phyloP scores from a whole-genome alignment of 2,329 filamentous ascomycete species.

The Penicillium sp. region DNA sequence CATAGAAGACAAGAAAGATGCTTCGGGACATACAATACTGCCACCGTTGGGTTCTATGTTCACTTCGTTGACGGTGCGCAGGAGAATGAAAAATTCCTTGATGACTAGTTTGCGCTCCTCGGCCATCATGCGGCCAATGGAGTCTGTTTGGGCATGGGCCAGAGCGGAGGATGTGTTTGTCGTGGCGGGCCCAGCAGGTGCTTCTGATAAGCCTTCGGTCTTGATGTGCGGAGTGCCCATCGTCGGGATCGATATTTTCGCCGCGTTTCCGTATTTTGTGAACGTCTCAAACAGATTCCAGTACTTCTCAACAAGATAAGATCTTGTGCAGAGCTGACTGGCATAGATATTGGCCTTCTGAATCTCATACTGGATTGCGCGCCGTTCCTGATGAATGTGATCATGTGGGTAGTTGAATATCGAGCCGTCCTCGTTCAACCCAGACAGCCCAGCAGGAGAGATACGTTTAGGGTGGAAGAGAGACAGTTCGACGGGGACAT shows the following conservation, averaged over 20 bases:
- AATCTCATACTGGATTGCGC: slow-evolving; percentile 69
- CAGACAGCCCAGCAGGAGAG: slow-evolving; percentile 4
- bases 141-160: slow-evolving; percentile 40
- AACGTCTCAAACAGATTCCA: slow-evolving; percentile 68
- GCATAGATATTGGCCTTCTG: slow-evolving; percentile 88
- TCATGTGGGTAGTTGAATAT: slow-evolving; percentile 27
- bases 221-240: slow-evolving; percentile 13
- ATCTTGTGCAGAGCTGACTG: slow-evolving; percentile 73
- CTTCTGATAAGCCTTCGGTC: slow-evolving; percentile 16
- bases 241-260: slow-evolving; percentile 13
- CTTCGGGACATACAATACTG: slow-evolving; percentile 52
- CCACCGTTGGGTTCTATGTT: slow-evolving; percentile 72
- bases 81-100: slow-evolving; percentile 67
- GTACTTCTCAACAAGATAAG: slow-evolving; percentile 81
- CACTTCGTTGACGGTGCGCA: slow-evolving; percentile 72
- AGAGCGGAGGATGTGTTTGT: slow-evolving; percentile 23
- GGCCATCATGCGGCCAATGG: slow-evolving; percentile 60
- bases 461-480: slow-evolving; percentile 39
- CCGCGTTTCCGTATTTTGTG: slow-evolving; percentile 23
- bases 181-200: background rate
- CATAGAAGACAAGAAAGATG: background rate
- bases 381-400: slow-evolving; percentile 24
- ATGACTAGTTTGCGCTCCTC: slow-evolving; percentile 77
- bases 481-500: slow-evolving; percentile 64
- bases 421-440: slow-evolving; percentile 16